Evolutionary conservation across 1,284 basidiomycete genomes (phyloP).

Genomic region (Heliocybe sulcata): DNA sequence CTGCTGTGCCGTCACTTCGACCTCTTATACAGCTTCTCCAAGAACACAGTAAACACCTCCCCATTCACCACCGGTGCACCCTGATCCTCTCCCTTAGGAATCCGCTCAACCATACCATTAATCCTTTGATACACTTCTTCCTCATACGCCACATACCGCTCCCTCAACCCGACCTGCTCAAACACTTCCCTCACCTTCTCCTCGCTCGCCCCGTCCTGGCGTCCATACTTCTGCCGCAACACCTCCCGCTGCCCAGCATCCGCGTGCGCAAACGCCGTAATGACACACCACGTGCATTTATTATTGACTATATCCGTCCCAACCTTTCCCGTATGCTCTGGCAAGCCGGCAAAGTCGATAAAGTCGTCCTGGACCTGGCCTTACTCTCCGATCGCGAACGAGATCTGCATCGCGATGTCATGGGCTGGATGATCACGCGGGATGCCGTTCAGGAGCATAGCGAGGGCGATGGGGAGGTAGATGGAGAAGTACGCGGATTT

Average conservation of each 20-base stretch:
- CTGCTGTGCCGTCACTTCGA: conserved; percentile 65
- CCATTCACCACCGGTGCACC: conserved; percentile 54
- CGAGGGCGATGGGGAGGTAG: conserved; percentile 95
- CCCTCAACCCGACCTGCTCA: conserved; percentile 63
- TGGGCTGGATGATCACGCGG: conserved; percentile 51
- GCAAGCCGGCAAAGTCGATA: conserved; percentile 87
- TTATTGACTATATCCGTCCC: conserved; percentile 98
- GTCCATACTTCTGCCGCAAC: conserved; percentile 82
- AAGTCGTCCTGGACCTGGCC: conserved; percentile 99
- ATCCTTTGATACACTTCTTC: conserved; percentile 64
- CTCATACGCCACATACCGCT: conserved; percentile 76
- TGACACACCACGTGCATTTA: conserved; percentile 98
- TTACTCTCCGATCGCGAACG: conserved; percentile 93
- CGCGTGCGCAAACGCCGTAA: conserved; percentile 71
- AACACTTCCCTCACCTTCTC: conserved; percentile 73
- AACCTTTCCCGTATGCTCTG: conserved; percentile 93
- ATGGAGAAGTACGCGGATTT: conserved; percentile 99
- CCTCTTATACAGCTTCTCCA: conserved; percentile 88
- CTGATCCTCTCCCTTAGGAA: conserved; percentile 55
- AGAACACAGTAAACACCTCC: conserved; percentile 80
- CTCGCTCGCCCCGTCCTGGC: conserved; percentile 64
- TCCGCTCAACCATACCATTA: conserved; percentile 56
- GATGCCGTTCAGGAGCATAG: conserved; percentile 78
- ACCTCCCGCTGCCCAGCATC: conserved; percentile 47
- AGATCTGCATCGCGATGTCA: conserved; percentile 75